phyloP scores from a whole-genome alignment of 441 rosid genomes.

The Brassica balearica region DNA sequence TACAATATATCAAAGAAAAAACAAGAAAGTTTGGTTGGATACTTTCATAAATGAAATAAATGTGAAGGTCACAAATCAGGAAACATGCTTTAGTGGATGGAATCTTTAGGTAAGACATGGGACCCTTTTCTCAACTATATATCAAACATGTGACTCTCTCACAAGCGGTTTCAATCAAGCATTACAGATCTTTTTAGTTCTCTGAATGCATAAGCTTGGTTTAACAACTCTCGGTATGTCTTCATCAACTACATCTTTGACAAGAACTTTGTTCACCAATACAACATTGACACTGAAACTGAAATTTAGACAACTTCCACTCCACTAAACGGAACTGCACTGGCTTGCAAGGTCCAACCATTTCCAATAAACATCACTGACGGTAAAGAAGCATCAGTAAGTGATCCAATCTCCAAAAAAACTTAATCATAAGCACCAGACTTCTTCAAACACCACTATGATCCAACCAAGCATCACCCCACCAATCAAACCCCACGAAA shows the following conservation, averaged over 20 bases:
- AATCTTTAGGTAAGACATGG: conserved; percentile 35
- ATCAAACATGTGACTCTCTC: conserved; percentile 7
- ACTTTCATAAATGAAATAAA: conserved; percentile 37
- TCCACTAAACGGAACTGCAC: too few relatives aligned
- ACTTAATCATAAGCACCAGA: conserved; percentile 86
- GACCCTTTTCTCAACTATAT: conserved; percentile 33
- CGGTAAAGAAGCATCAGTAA: conserved; percentile 65
- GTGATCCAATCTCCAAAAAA: conserved; percentile 87
- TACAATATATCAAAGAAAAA: conserved; percentile 19
- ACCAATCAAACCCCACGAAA: too few relatives aligned
- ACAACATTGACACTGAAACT: too few relatives aligned
- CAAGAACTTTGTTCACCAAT: too few relatives aligned
- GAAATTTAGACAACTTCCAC: too few relatives aligned
- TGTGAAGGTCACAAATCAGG: conserved; percentile 30
- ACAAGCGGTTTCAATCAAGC: too few relatives aligned
- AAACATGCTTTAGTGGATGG: conserved; percentile 33
- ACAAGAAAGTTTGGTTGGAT: conserved; percentile 23
- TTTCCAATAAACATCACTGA: too few relatives aligned
- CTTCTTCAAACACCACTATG: conserved; percentile 65
- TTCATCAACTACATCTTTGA: too few relatives aligned
- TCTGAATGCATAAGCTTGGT: too few relatives aligned
- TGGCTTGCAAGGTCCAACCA: too few relatives aligned
- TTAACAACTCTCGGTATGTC: too few relatives aligned
- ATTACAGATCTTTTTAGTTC: too few relatives aligned
- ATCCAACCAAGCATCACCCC: conserved; percentile 76